Evolutionary conservation across 2,329 filamentous ascomycete genomes (phyloP).

Genomic region (Pseudodiploospora longispora): DNA sequence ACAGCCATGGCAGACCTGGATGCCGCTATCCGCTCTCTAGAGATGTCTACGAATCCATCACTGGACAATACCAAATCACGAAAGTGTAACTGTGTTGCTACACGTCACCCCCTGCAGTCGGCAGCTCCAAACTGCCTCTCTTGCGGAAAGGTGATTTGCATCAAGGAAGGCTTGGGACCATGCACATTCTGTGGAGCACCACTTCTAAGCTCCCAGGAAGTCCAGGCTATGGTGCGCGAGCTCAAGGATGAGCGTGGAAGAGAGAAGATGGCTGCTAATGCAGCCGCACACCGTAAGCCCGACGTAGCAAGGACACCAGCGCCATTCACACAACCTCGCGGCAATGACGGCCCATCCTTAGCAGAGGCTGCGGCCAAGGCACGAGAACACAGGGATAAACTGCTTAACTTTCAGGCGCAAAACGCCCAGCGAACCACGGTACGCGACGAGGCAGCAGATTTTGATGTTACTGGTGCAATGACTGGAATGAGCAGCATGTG

Average conservation of each 20-base stretch:
- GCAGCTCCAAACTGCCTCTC: slow-evolving; percentile 87
- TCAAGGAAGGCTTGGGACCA: slow-evolving; percentile 86
- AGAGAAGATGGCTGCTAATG: slow-evolving; percentile 78
- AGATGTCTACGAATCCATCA: slow-evolving; percentile 84
- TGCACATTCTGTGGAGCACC: slow-evolving; percentile 83
- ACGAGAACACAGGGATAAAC: slow-evolving; percentile 69
- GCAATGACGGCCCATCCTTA: slow-evolving; percentile 24
- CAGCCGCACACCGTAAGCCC: slow-evolving; percentile 56
- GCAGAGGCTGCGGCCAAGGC: slow-evolving; percentile 59
- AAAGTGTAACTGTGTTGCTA: slow-evolving; percentile 81
- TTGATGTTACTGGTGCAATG: slow-evolving; percentile 42
- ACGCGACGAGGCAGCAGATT: slow-evolving; percentile 70
- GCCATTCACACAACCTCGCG: slow-evolving; percentile 47
- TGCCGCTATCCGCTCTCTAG: slow-evolving; percentile 78
- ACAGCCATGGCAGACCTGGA: slow-evolving; percentile 63
- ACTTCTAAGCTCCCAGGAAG: slow-evolving; percentile 62
- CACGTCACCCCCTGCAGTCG: slow-evolving; percentile 78
- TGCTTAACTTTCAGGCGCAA: slow-evolving; percentile 76
- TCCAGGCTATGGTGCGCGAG: slow-evolving; percentile 78
- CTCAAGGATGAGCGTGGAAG: slow-evolving; percentile 78
- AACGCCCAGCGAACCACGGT: slow-evolving; percentile 79
- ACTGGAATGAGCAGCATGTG: slow-evolving; percentile 54
- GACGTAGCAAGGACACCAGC: slow-evolving; percentile 55
- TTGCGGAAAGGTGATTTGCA: slow-evolving; percentile 92
- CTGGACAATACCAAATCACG: slow-evolving; percentile 46